These are phyloP conservation scores for Nakazawaea ambrosiae DNA, from an alignment of 805 yeast species.

Conservation along the genomic window DNA sequence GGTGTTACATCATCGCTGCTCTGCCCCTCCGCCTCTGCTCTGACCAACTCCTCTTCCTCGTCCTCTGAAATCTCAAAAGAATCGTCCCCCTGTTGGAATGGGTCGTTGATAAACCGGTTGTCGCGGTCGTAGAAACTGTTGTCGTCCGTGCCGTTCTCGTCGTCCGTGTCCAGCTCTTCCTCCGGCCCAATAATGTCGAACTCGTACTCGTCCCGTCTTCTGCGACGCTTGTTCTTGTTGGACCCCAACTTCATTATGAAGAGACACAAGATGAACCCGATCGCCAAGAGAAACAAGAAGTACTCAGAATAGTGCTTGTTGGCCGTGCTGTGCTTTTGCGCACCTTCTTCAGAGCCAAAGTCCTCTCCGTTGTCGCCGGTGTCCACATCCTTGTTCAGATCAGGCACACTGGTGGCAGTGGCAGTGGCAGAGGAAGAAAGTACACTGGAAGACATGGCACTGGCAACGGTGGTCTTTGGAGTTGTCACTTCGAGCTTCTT, in stretches of 20 bases:
- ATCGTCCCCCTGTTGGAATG: slow-evolving; percentile 9
- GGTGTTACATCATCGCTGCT: too few species aligned
- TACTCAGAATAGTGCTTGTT: slow-evolving; percentile 51
- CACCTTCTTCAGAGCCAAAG: slow-evolving; percentile 24
- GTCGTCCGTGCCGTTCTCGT: slow-evolving; percentile 31
- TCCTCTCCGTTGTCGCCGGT: slow-evolving; percentile 10
- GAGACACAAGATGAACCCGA: slow-evolving; percentile 47
- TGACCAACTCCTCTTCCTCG: too few species aligned
- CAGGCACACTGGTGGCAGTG: slow-evolving; percentile 13
- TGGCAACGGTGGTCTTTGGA: slow-evolving; percentile 11
- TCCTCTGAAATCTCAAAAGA: slow-evolving; percentile 12
- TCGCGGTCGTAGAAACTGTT: slow-evolving; percentile 13
- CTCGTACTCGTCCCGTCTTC: slow-evolving; percentile 67
- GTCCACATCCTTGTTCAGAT: slow-evolving; percentile 15
- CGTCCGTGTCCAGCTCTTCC: slow-evolving; percentile 24
- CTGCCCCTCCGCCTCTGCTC: too few species aligned
- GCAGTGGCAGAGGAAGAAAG: slow-evolving; percentile 10
- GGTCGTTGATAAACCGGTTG: slow-evolving; percentile 6
- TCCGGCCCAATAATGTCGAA: slow-evolving; percentile 74
- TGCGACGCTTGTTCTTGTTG: slow-evolving; percentile 31
- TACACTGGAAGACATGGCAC: slow-evolving; percentile 10
- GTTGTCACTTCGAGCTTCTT: slow-evolving; percentile 5
- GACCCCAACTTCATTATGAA: slow-evolving; percentile 34
- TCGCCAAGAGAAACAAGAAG: slow-evolving; percentile 48
- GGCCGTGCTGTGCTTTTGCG: slow-evolving; percentile 25